Evolutionary conservation across 2,329 filamentous ascomycete species (phyloP).

Genomic region (Chrysosporium keratinophilum): DNA sequence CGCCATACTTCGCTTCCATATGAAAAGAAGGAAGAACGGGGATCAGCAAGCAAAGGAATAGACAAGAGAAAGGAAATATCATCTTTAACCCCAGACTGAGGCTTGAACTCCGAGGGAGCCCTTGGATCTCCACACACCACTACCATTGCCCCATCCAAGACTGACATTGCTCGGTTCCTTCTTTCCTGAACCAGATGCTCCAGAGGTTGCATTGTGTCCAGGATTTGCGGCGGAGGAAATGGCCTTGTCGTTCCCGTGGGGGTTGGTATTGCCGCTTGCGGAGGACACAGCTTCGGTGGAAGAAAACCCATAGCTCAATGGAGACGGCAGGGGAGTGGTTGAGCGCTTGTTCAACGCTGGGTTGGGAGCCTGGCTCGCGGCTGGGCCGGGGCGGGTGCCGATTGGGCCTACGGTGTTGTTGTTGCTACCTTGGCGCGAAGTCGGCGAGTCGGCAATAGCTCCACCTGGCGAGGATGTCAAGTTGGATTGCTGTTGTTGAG

Average conservation of each 20-base stretch:
- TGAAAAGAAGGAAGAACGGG: neutral
- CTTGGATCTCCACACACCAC: slow-evolving; percentile 75
- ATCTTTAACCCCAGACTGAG: slow-evolving; percentile 75
- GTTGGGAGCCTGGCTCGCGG: slow-evolving; percentile 44
- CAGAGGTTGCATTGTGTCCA: slow-evolving; percentile 35
- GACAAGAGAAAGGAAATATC: slow-evolving; percentile 37
- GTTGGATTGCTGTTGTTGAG: slow-evolving; percentile 56
- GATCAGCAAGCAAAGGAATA: slow-evolving; percentile 2
- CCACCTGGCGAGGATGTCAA: slow-evolving; percentile 77
- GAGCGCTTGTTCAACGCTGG: slow-evolving; percentile 65
- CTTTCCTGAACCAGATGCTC: slow-evolving; percentile 24
- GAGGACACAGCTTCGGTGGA: slow-evolving; percentile 38
- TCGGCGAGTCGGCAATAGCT: slow-evolving; percentile 51
- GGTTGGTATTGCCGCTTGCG: slow-evolving; percentile 24
- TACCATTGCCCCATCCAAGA: slow-evolving; percentile 67
- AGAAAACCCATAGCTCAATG: slow-evolving; percentile 63
- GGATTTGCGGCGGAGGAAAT: slow-evolving; percentile 53
- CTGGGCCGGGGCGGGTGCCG: slow-evolving; percentile 68
- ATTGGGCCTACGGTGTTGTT: slow-evolving; percentile 73
- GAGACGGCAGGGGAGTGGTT: slow-evolving; percentile 74
- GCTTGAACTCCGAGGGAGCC: slow-evolving; percentile 75
- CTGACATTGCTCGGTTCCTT: slow-evolving; percentile 36
- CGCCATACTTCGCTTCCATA: slow-evolving; percentile 9
- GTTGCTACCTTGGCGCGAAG: slow-evolving; percentile 52
- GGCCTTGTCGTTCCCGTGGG: slow-evolving; percentile 43